A percentile compares a stretch with the other conserved stretches of the same genome.
Conservation (phyloP, 805 yeast genomes). For the Saccharomycopsis synnaedendra region DNA sequence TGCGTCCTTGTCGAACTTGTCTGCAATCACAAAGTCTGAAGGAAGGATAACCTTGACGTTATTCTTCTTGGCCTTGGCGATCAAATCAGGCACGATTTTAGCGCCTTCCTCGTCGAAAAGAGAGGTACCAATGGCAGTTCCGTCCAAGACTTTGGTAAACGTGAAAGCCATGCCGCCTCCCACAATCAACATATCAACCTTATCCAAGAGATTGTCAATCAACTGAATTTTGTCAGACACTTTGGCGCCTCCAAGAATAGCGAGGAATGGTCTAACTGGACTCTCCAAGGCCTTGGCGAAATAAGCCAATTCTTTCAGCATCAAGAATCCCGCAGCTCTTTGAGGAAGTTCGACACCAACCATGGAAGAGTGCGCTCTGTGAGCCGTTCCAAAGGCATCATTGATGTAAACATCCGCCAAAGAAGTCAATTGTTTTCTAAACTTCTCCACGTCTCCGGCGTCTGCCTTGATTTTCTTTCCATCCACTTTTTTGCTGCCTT, state of each 20-base stretch:
- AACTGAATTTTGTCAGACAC: slow-evolving; percentile 98
- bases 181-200: slow-evolving; percentile 86
- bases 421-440: slow-evolving; percentile 83
- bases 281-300: slow-evolving; percentile 97
- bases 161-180: slow-evolving; percentile 99
- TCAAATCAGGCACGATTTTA: slow-evolving; percentile 81
- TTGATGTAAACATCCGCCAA: slow-evolving; percentile 95
- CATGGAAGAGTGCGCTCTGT: slow-evolving; percentile 99
- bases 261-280: slow-evolving; percentile 97
- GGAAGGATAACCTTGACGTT: slow-evolving; percentile 90
- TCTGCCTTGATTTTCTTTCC: slow-evolving; percentile 93
- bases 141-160: slow-evolving; percentile 85
- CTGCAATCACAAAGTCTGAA: slow-evolving; percentile 92
- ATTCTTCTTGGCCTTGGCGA: slow-evolving; percentile 95
- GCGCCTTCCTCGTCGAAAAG: slow-evolving; percentile 92
- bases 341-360: slow-evolving; percentile 94
- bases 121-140: slow-evolving; percentile 83
- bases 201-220: slow-evolving; percentile 92
- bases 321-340: slow-evolving; percentile 97
- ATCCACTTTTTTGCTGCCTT: slow-evolving; percentile 84
- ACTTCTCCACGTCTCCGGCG: slow-evolving; percentile 67
- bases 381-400: slow-evolving; percentile 99
- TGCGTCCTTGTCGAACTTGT: slow-evolving; percentile 88
- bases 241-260: slow-evolving; percentile 99
- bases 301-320: slow-evolving; percentile 94